phyloP scores from a whole-genome alignment of 495 filamentous ascomycete genomes.

The Aspergillus sparsus region DNA sequence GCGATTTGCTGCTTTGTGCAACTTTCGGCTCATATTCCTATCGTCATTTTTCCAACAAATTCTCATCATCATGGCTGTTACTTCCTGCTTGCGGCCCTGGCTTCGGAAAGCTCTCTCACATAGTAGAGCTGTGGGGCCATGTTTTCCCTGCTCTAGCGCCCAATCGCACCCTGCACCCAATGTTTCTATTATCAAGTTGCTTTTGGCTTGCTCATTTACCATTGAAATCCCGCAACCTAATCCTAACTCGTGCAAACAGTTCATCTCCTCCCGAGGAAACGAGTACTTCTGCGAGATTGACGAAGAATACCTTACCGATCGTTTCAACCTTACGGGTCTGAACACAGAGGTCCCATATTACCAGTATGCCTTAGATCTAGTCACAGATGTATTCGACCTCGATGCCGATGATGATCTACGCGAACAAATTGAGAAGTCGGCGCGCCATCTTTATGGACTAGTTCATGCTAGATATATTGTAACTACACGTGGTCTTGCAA shows the following conservation, averaged over 20 bases:
- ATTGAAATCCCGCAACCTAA: slow-evolving; percentile 10
- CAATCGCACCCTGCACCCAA: slow-evolving; percentile 6
- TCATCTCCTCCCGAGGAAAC: slow-evolving; percentile 95
- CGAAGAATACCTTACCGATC: slow-evolving; percentile 96
- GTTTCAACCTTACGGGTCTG: slow-evolving; percentile 96
- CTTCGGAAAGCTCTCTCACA: too few relatives aligned
- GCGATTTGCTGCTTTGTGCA: too few relatives aligned
- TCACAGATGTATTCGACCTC: slow-evolving; percentile 99
- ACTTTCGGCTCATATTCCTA: too few relatives aligned
- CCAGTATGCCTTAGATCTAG: slow-evolving; percentile 96
- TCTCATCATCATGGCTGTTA: too few relatives aligned
- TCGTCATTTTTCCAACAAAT: too few relatives aligned
- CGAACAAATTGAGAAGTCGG: slow-evolving; percentile 97
- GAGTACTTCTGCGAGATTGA: slow-evolving; percentile 99
- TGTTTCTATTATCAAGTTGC: slow-evolving; percentile 3
- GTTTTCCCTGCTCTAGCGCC: too few relatives aligned
- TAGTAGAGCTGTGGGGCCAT: too few relatives aligned
- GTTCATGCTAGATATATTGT: slow-evolving; percentile 98
- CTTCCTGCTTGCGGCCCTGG: too few relatives aligned
- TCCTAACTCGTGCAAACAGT: slow-evolving; percentile 56
- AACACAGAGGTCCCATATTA: slow-evolving; percentile 99
- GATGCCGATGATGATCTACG: slow-evolving; percentile 98
- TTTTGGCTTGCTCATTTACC: slow-evolving; percentile 1
- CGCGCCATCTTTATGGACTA: slow-evolving; percentile 91
- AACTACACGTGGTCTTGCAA: slow-evolving; percentile 87